Evolutionary conservation across 148 eudicot genomes (phyloP).

Genomic region (Chenopodium suecicum): DNA sequence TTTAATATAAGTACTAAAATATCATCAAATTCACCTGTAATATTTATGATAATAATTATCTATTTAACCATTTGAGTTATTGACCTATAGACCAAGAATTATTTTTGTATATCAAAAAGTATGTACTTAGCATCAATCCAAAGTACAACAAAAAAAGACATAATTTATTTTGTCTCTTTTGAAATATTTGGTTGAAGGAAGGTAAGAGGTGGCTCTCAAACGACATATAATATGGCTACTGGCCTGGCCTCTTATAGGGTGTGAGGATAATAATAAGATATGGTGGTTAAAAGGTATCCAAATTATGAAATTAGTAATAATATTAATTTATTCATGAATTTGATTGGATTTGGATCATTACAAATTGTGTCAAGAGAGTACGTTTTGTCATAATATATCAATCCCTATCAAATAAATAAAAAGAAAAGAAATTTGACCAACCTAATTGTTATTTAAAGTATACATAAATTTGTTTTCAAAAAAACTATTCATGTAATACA

Average conservation of each 20-base stretch:
- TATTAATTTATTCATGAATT: background rate
- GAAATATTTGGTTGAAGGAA: constrained; percentile 11
- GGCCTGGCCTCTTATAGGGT: background rate
- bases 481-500: no score
- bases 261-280: constrained; percentile 3
- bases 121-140: background rate
- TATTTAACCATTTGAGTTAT: no score
- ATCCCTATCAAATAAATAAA: background rate
- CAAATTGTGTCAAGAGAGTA: background rate
- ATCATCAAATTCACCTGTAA: no score
- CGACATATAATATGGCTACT: constrained; percentile 8
- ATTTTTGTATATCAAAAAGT: no score
- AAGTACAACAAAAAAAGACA: constrained; percentile 5
- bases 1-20: no score
- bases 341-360: background rate
- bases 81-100: no score
- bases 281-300: background rate
- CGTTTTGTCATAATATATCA: background rate
- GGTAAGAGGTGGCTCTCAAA: constrained; percentile 16
- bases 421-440: background rate
- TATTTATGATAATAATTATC: no score
- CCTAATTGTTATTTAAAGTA: background rate
- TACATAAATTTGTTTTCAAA: no score
- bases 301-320: background rate
- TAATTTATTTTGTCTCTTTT: background rate